Evolutionary conservation across 345 rosid species (phyloP), one percentile per base, ranked within the genome.

Genomic region (Lepidium sativum): DNA sequence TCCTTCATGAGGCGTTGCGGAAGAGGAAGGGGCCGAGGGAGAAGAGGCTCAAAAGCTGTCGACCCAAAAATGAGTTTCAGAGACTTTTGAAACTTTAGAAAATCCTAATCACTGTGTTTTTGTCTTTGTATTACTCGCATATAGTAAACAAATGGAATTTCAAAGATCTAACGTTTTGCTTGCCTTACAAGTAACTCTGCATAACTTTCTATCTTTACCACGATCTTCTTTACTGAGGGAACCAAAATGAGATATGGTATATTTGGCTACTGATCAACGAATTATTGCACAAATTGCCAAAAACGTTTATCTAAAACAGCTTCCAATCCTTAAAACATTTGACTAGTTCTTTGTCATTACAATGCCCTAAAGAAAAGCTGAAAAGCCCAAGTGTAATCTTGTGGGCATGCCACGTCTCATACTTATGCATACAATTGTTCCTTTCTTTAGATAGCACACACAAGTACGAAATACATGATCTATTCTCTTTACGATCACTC

Each of bases 11-110:
- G 77, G 54, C 84, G 85, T 16, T 70, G 82, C n/a, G 84, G 84
- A 20, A 76, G 96, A 45, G 85, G 92, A 53, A 81, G 89, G 25
- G 87, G 91, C 16, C 60, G 80, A n/a, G 85, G 91, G 1, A 55
- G 76, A 18, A 60, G 81, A 52, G 47, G 68, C 21, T 73, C 77
- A 17, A 73, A 73, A 60, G 32, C 68, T 53, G 58, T 73, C 43
- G 77, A 73, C 15, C 77, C 77, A 17, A 73, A 73, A 60, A 73
- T 67, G 77, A 73, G 77, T 32, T 73, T 73, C 59, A 31, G 77
- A 73, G 72, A 73, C 58, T 73, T 73, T 25, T 60, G 42, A 73
- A 72, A 37, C 41, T 32, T 2, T 50, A 39, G 6, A 55, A 23
- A 20, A 8, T 3, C 11, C 8, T 32, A 31, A 1, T 15, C 25